These are phyloP conservation scores for Phytophthora syringae DNA, from an alignment of 352 stramenopile species.

Conservation along the genomic window DNA sequence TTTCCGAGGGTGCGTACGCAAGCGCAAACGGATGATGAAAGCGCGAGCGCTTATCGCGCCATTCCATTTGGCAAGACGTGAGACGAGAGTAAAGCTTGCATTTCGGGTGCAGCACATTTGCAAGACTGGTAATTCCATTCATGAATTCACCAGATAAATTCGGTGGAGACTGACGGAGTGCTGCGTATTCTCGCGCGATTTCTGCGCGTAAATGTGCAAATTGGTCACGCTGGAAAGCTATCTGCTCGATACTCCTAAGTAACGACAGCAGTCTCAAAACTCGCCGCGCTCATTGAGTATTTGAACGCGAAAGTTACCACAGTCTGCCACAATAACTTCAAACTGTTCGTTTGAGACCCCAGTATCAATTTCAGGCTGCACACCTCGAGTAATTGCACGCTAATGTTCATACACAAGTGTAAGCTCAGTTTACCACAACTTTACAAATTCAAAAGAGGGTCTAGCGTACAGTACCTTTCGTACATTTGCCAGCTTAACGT, in stretches of 20 bases:
- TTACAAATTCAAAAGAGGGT: not conserved
- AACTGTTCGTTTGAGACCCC: constrained; percentile 71
- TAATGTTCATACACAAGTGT: constrained; percentile 12
- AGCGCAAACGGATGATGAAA: constrained; percentile 61
- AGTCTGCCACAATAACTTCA: constrained; percentile 67
- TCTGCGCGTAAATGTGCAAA: constrained; percentile 34
- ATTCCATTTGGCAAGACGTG: constrained; percentile 35
- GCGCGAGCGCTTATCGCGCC: constrained; percentile 31
- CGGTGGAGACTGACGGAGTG: constrained; percentile 24
- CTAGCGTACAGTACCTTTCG: constrained; percentile 60
- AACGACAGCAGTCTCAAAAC: constrained; percentile 62
- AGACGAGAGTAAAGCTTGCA: constrained; percentile 44
- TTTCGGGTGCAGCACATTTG: constrained; percentile 50
- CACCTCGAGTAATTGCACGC: constrained; percentile 50
- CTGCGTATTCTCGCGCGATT: constrained; percentile 42
- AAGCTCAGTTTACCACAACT: not conserved
- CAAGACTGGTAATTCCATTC: constrained; percentile 41
- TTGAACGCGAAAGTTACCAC: constrained; percentile 73
- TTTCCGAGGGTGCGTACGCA: constrained; percentile 36
- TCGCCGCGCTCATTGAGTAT: constrained; percentile 67
- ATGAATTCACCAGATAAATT: constrained; percentile 38
- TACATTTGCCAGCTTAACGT: constrained; percentile 64
- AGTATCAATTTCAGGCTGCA: constrained; percentile 32
- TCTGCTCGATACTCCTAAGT: constrained; percentile 49
- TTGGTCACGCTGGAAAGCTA: constrained; percentile 45